These are phyloP conservation scores for Sporothrix pallida DNA, from an alignment of 2,329 filamentous ascomycete genomes.

Conservation along the genomic window DNA sequence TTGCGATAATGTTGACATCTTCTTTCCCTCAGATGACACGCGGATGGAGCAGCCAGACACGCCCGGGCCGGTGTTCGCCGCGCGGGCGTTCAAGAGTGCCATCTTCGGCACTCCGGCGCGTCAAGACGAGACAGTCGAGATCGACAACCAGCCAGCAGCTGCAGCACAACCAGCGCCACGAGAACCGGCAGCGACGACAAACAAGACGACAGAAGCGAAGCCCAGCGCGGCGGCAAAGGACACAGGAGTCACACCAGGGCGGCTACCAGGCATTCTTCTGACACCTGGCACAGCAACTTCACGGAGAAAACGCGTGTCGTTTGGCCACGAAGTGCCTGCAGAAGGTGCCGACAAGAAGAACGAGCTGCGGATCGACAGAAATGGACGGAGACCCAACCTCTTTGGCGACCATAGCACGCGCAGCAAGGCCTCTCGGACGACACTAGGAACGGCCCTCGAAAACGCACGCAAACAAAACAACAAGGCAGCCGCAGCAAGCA, in stretches of 20 bases:
- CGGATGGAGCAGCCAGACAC: constrained; percentile 66
- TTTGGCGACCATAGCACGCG: constrained; percentile 32
- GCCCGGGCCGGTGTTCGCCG: constrained; percentile 69
- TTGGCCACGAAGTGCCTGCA: constrained; percentile 61
- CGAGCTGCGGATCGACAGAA: constrained; percentile 39
- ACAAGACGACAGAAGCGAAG: constrained; percentile 31
- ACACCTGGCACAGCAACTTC: constrained; percentile 67
- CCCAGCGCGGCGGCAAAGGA: constrained; percentile 38
- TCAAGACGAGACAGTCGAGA: constrained; percentile 36
- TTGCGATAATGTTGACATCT: constrained; percentile 4
- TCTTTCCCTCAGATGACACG: constrained; percentile 47
- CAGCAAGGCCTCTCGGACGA: constrained; percentile 47
- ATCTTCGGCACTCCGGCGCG: constrained; percentile 65
- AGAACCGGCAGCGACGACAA: neutral
- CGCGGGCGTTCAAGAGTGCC: constrained; percentile 67
- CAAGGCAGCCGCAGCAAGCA: constrained; percentile 24
- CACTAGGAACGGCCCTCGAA: constrained; percentile 54
- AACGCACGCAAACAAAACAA: constrained; percentile 45
- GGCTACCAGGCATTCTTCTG: constrained; percentile 63
- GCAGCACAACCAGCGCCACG: constrained; percentile 46
- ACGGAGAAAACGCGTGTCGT: constrained; percentile 69
- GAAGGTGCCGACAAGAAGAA: constrained; percentile 45
- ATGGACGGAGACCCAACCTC: constrained; percentile 36
- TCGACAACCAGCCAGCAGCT: constrained; percentile 32
- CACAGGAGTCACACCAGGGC: constrained; percentile 27